Conservation (phyloP, 2,329 filamentous ascomycete genomes). For the Monilinia fructigena region DNA sequence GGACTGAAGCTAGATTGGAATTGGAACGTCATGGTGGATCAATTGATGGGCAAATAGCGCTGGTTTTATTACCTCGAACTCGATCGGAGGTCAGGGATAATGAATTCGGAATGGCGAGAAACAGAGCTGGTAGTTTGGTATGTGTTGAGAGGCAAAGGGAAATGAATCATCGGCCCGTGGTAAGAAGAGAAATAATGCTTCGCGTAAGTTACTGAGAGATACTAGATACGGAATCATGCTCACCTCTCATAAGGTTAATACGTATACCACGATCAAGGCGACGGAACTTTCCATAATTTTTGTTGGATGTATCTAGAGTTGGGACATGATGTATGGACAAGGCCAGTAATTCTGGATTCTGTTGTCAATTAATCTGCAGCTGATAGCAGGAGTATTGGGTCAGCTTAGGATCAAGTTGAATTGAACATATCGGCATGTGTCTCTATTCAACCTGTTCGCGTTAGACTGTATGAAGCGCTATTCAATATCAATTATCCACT, state of each 20-base stretch:
- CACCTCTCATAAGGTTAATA: neutral
- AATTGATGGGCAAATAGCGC: neutral
- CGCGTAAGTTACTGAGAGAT: constrained; percentile 2
- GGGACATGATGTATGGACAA: neutral
- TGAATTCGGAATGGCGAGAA: neutral
- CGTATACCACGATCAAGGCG: neutral
- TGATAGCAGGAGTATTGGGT: neutral
- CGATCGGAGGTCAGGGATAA: neutral
- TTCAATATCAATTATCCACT: neutral
- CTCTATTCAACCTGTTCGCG: neutral
- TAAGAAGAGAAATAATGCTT: neutral
- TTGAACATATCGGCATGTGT: neutral
- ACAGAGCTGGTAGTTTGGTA: neutral
- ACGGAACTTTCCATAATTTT: neutral
- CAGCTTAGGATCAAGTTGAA: neutral
- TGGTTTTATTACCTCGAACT: neutral
- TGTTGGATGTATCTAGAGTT: neutral
- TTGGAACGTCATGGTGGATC: neutral
- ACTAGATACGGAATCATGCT: neutral
- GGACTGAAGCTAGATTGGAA: neutral
- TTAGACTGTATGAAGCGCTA: neutral
- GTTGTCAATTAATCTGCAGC: neutral
- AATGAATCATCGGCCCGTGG: neutral
- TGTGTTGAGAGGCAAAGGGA: neutral
- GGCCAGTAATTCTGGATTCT: neutral